Base-by-base conservation (phyloP, 2,329 filamentous ascomycete species). In the Coniochaeta ligniaria region DNA sequence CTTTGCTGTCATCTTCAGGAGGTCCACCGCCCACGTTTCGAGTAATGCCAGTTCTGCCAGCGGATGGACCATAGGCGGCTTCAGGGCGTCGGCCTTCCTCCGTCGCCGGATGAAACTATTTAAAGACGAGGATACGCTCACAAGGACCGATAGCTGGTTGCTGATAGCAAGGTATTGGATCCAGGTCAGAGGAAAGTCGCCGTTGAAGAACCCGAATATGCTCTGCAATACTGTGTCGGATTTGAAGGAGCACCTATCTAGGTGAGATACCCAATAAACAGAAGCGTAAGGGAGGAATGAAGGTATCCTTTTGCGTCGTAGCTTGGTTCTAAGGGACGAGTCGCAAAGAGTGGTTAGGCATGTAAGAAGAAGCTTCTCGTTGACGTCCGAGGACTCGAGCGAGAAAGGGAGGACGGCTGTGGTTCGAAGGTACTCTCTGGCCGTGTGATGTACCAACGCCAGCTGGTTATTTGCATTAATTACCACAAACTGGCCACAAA, bases 131-230 rank as follows among this genome's bases (percentile, higher is more conserved):
- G 66, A 64, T 8, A 59, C 61, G 9, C 26, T 45, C 28, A 64
- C 9, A 7, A 68, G 47, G 35, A 63, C 60, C 20, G 59, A 31
- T 14, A 69, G 26, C n/a, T 62, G 52, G 24, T 61, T 59, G 9
- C 58, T 60, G 56, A 65, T 50, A 12, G 67, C 63, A 4, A 70
- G 52, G n/a, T 63, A 64, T 12, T 70, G 67, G 26, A 70, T 68
- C 68, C 67, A 70, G 3, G 62, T 43, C n/a, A 70, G 61, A 16
- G 62, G 61, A n/a, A 28, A 63, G 5, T 45, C 57, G 20, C 63
- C 60, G 2, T 47, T 38, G 36, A 69, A 67, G 57, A 70, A 68
- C 12, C 55, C 61, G 20, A 64, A 59, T 2, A 69, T 62, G 16
- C 31, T 41, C 24, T 64, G 58, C 2, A 67, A 47, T 1, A 65